Base-by-base conservation (phyloP, 257 asterid genomes). In the Agastache rugosa region DNA sequence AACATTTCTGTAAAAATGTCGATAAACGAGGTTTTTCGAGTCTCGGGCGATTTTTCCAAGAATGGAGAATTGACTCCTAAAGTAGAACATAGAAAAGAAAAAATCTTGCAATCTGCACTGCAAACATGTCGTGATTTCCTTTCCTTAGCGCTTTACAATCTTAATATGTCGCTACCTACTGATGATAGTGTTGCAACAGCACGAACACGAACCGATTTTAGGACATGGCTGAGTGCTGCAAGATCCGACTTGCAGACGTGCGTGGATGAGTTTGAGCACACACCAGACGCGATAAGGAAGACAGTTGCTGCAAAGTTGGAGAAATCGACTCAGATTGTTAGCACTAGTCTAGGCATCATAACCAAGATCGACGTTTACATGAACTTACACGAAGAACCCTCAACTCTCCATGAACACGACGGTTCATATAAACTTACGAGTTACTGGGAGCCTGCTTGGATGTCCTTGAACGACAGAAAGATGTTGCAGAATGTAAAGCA, bases 201-300 rank as follows among this genome's bases (percentile, higher is more conserved):
- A 12, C 25, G 23, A n/a, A 58, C 37, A 0, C 60, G 73, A 8
- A 9, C 77, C 11, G 29, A 80, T 27, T 59, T 64, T 16, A 45
- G 69, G 37, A 75, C 72, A 20, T 58, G 78, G 81, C 67, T 75
- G 8, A 72, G 75, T 31, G 84, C 72, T 41, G 80, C 81, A 19
- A 66, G 72, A 12, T 31, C 75, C 8, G 41, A 50, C 69, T 0
- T 75, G 47, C 31, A 66, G 6, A 76, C 78, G 16, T 80, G 78
- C 75, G 27, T 69, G 6, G 77, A 79, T 29, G 75, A 25, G 7
- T 80, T 80, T 4, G 45, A 59, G 29, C 41, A 65, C 7, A 25
- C 53, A 10, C 65, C 69, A 0, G 58, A 59, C 17, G 58, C 7
- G 7, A 45, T 47, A 37, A 67, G 23, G 41, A 34, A 48, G 9